Percentiles rank a stretch among this genome's conserved stretches.
Evolutionary conservation across 192 early-diverging fungal species (phyloP).

Genomic region (Coemansia sp.): DNA sequence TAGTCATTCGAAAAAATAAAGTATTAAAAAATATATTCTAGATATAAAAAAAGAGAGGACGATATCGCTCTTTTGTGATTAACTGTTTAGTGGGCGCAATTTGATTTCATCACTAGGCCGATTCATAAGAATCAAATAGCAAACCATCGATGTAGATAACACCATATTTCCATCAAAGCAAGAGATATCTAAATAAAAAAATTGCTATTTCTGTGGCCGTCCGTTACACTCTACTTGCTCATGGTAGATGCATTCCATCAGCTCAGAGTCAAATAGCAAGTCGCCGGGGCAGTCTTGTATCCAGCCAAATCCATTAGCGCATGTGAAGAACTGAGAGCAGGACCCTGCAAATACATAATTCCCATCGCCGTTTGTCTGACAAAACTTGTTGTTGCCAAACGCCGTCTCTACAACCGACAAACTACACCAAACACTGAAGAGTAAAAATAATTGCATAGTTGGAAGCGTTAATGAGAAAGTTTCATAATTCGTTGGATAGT

Average conservation of each 20-base stretch:
- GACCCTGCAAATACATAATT: conserved; percentile 32
- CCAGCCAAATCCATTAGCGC: conserved; percentile 47
- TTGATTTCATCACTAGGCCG: too few species aligned
- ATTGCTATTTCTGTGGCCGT: background rate
- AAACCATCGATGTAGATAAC: too few species aligned
- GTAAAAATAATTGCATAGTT: background rate
- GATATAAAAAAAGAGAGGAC: too few species aligned
- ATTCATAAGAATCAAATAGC: too few species aligned
- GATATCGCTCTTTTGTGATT: too few species aligned
- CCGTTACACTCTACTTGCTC: conserved; percentile 35
- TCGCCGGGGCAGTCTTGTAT: conserved; percentile 39
- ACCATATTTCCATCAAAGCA: too few species aligned
- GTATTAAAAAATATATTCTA: background rate
- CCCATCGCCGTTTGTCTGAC: conserved; percentile 32
- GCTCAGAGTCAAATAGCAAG: conserved; percentile 29
- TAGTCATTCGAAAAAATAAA: background rate
- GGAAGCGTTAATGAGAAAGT: background rate
- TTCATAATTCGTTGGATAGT: background rate
- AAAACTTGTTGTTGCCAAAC: conserved; percentile 29
- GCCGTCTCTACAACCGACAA: background rate
- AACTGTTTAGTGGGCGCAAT: too few species aligned
- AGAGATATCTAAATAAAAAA: too few species aligned
- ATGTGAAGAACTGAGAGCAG: conserved; percentile 40
- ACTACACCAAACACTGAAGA: background rate
- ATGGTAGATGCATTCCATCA: conserved; percentile 40